A percentile compares a stretch with the other conserved stretches of the same genome.
Conservation (phyloP, 2,329 filamentous ascomycete species). For the Aspergillus ochraceoroseus region DNA sequence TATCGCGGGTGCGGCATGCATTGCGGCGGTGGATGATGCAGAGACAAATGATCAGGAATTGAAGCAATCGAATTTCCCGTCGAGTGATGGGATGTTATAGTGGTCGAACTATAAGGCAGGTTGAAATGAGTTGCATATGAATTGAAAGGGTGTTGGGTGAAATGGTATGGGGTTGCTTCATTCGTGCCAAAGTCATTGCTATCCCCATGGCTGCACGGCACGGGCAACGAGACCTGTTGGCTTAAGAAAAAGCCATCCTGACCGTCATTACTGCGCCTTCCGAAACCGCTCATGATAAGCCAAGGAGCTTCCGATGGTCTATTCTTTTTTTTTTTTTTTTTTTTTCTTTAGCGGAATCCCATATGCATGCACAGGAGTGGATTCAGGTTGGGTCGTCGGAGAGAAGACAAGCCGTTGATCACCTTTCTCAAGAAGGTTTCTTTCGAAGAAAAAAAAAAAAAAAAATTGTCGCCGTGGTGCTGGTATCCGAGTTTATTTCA, state of each 20-base stretch:
- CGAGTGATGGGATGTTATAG: constrained; percentile 30
- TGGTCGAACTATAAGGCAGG: constrained; percentile 34
- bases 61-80: constrained; percentile 32
- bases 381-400: not conserved
- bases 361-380: not conserved
- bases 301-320: not conserved
- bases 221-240: constrained; percentile 31
- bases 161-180: constrained; percentile 31
- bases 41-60: constrained; percentile 31
- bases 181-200: constrained; percentile 30
- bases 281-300: constrained; percentile 38
- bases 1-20: constrained; percentile 33
- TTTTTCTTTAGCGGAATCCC: too few relatives aligned
- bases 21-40: constrained; percentile 33
- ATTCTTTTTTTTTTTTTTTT: too few relatives aligned
- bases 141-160: constrained; percentile 34
- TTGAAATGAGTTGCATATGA: constrained; percentile 38
- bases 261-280: constrained; percentile 37
- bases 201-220: constrained; percentile 31
- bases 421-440: too few relatives aligned
- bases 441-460: too few relatives aligned
- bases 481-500: too few relatives aligned
- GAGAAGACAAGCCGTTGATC: not conserved
- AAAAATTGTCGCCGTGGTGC: too few relatives aligned
- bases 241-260: constrained; percentile 34